These are phyloP conservation scores for Silene conica DNA, from an alignment of 148 eudicot species.

Conservation along the genomic window DNA sequence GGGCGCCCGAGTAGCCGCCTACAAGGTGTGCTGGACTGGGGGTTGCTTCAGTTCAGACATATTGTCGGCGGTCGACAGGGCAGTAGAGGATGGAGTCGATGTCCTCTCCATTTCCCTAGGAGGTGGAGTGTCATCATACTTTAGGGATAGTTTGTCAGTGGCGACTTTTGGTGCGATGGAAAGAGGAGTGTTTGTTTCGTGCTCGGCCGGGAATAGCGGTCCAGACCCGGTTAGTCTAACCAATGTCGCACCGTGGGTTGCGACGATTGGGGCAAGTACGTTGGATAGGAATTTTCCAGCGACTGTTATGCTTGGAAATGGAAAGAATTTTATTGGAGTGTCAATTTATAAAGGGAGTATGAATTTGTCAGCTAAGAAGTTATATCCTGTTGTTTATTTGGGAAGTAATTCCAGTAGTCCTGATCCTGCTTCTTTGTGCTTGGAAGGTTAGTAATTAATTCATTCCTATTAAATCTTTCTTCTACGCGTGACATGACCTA, in stretches of 20 bases:
- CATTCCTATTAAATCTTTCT: too few species aligned
- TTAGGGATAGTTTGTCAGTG: slow-evolving; percentile 65
- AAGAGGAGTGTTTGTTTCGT: slow-evolving; percentile 71
- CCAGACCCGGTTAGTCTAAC: slow-evolving; percentile 79
- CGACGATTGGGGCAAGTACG: slow-evolving; percentile 89
- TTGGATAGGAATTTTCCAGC: slow-evolving; percentile 90
- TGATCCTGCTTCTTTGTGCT: slow-evolving; percentile 68
- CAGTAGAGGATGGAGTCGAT: slow-evolving; percentile 76
- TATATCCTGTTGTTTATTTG: slow-evolving; percentile 58
- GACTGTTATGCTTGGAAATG: slow-evolving; percentile 54
- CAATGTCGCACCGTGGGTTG: slow-evolving; percentile 90
- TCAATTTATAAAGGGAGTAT: slow-evolving; percentile 66
- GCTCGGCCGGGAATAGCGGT: slow-evolving; percentile 91
- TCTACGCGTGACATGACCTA: too few species aligned
- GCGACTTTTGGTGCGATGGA: slow-evolving; percentile 92
- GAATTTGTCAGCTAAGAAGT: slow-evolving; percentile 30
- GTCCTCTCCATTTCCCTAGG: slow-evolving; percentile 85
- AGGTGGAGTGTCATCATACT: slow-evolving; percentile 81
- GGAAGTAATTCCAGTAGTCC: slow-evolving; percentile 56
- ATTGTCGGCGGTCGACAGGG: slow-evolving; percentile 72
- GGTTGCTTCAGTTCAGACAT: slow-evolving; percentile 98
- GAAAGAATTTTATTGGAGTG: slow-evolving; percentile 43
- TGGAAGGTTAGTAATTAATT: slow-evolving; percentile 71
- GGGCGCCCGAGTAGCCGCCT: slow-evolving; percentile 70
- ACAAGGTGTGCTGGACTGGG: slow-evolving; percentile 93